A percentile compares a stretch with the other conserved stretches of the same genome.
Conservation (phyloP, 495 filamentous ascomycete species). For the Aspergillus saccharolyticus region DNA sequence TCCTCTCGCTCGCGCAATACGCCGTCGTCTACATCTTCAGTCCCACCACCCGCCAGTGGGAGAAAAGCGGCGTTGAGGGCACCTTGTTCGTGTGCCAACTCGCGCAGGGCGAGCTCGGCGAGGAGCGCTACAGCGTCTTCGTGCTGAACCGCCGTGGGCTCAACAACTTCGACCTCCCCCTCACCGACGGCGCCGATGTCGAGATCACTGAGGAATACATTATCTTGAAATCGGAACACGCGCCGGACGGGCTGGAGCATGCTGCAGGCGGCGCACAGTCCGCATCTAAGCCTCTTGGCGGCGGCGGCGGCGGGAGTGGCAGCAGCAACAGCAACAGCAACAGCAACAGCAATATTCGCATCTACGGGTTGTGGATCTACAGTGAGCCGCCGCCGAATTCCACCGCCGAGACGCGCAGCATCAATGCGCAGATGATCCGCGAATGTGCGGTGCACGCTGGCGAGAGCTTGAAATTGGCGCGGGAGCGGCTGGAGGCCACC, state of each 20-base stretch:
- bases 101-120: slow-evolving; percentile 34
- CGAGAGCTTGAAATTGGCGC: slow-evolving; percentile 38
- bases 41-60: slow-evolving; percentile 58
- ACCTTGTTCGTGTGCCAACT: slow-evolving; percentile 75
- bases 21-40: slow-evolving; percentile 74
- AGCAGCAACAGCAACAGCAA: no score
- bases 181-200: slow-evolving; percentile 49
- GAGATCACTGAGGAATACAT: slow-evolving; percentile 58
- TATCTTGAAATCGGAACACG: slow-evolving; percentile 46
- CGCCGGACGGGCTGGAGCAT: slow-evolving; percentile 4
- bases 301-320: background rate
- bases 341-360: slow-evolving; percentile 21
- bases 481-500: slow-evolving; percentile 36
- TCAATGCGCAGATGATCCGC: slow-evolving; percentile 49
- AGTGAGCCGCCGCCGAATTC: slow-evolving; percentile 50
- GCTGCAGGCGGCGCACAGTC: no score
- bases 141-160: slow-evolving; percentile 58
- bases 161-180: slow-evolving; percentile 51
- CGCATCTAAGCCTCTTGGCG: no score
- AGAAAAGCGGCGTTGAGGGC: slow-evolving; percentile 73
- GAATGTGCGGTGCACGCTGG: slow-evolving; percentile 51
- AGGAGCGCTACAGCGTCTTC: slow-evolving; percentile 53
- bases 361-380: slow-evolving; percentile 64
- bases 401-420: slow-evolving; percentile 45
- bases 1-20: slow-evolving; percentile 72